Conservation (phyloP, 2,329 filamentous ascomycete genomes). For the Ustulina deusta region DNA sequence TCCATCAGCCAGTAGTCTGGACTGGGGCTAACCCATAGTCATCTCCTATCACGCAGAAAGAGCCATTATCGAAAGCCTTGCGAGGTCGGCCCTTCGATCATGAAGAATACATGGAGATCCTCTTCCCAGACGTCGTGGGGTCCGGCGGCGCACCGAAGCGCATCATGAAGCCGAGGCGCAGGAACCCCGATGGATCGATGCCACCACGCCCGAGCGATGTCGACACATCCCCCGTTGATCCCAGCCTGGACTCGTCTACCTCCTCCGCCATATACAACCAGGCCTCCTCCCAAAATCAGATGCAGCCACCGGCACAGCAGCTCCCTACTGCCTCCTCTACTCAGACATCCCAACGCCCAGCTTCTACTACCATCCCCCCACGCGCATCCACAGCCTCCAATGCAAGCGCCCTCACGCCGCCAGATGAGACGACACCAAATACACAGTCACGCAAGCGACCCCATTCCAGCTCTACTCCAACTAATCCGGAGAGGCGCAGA, state of each 20-base stretch:
- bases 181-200: slow-evolving; percentile 59
- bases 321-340: slow-evolving; percentile 44
- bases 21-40: slow-evolving; percentile 22
- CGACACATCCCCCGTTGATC: slow-evolving; percentile 57
- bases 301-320: slow-evolving; percentile 40
- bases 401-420: slow-evolving; percentile 64
- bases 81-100: slow-evolving; percentile 70
- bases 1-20: not conserved
- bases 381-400: slow-evolving; percentile 55
- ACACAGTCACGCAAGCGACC: slow-evolving; percentile 56
- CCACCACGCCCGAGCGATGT: slow-evolving; percentile 61
- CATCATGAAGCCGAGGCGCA: slow-evolving; percentile 66
- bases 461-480: slow-evolving; percentile 41
- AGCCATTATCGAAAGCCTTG: slow-evolving; percentile 68
- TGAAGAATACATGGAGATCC: slow-evolving; percentile 70
- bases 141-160: slow-evolving; percentile 70
- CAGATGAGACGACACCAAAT: slow-evolving; percentile 62
- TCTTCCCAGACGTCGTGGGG: slow-evolving; percentile 71
- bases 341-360: slow-evolving; percentile 49
- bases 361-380: slow-evolving; percentile 55
- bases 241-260: slow-evolving; percentile 42
- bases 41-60: slow-evolving; percentile 57
- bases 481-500: slow-evolving; percentile 47
- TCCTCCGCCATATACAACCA: slow-evolving; percentile 38
- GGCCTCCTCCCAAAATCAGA: slow-evolving; percentile 41